These are phyloP conservation scores for Melaleuca quinquenervia DNA, from an alignment of 345 rosid species.

Conservation along the genomic window DNA sequence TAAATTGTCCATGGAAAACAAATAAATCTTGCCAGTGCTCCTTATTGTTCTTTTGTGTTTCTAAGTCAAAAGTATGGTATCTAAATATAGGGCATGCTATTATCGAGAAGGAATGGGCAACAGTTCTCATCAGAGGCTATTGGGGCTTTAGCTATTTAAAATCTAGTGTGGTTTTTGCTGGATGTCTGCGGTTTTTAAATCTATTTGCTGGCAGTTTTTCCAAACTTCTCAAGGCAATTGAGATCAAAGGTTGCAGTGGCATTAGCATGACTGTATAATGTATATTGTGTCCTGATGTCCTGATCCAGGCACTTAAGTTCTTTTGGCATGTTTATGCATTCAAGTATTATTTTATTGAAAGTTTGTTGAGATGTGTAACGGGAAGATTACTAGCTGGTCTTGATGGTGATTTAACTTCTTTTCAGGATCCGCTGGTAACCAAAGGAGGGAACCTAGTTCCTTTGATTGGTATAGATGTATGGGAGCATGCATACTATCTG, in stretches of 20 bases:
- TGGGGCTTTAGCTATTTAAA: background rate
- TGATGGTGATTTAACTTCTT: background rate
- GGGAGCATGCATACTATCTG: conserved; percentile 99
- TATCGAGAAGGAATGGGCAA: background rate
- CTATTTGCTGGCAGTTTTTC: background rate
- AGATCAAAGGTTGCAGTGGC: background rate
- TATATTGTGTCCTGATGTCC: background rate
- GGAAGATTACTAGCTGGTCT: background rate
- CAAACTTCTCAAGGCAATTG: background rate
- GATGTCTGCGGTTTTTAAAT: background rate
- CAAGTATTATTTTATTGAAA: background rate
- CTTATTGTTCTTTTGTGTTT: background rate
- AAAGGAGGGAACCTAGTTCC: conserved; percentile 72
- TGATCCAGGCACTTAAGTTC: background rate
- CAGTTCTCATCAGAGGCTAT: background rate
- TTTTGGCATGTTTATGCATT: background rate
- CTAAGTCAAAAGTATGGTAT: background rate
- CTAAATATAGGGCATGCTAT: background rate
- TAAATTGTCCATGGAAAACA: background rate
- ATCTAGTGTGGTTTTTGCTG: background rate
- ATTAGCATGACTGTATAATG: background rate
- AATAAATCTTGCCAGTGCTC: background rate
- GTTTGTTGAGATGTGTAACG: background rate
- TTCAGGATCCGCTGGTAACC: conserved; percentile 83
- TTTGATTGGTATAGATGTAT: conserved; percentile 85